Percentiles rank a stretch among this genome's conserved stretches.
phyloP scores from a whole-genome alignment of 352 stramenopile species.

The Globisporangium cylindrosporum region DNA sequence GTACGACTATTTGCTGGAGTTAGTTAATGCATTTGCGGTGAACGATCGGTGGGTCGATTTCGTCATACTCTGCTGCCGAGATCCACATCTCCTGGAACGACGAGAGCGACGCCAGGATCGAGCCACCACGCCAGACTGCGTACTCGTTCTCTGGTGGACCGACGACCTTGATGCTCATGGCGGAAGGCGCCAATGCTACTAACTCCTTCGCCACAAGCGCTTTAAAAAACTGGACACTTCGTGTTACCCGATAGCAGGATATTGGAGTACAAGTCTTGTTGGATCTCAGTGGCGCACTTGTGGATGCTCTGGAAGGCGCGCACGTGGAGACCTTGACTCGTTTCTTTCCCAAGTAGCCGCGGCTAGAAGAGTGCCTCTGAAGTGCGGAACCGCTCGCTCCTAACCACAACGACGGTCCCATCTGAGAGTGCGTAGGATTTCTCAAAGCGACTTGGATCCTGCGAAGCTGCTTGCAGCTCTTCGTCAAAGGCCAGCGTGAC shows the following conservation, averaged over 20 bases:
- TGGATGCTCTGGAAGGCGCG: background rate
- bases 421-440: background rate
- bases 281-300: background rate
- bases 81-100: background rate
- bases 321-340: background rate
- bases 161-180: background rate
- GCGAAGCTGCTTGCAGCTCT: background rate
- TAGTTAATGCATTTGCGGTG: background rate
- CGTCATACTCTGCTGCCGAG: background rate
- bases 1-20: background rate
- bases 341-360: background rate
- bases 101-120: background rate
- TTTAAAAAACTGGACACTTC: background rate
- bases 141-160: background rate
- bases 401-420: background rate
- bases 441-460: background rate
- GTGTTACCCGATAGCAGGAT: background rate
- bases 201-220: background rate
- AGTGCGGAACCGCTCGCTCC: background rate
- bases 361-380: background rate
- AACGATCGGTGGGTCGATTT: background rate
- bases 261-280: background rate
- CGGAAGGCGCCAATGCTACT: background rate
- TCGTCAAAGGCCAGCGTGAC: slow-evolving; percentile 3
- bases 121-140: background rate